Evolutionary conservation across 2,329 filamentous ascomycete genomes (phyloP).

Genomic region (Nakataea oryzae): DNA sequence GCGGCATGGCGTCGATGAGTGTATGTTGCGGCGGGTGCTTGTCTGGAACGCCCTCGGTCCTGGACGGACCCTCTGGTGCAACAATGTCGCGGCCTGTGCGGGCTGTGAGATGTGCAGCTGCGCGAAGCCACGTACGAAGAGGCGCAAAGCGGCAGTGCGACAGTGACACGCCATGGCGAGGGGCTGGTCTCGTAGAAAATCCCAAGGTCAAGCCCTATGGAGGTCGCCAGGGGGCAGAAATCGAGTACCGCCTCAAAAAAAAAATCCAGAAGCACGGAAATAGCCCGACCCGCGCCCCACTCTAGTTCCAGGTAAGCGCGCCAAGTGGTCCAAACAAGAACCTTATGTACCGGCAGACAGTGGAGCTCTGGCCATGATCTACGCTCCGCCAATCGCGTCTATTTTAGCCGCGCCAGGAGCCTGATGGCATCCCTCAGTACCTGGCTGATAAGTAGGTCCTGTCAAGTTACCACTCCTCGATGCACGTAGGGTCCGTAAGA

Average conservation of each 20-base stretch:
- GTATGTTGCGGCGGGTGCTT: background rate
- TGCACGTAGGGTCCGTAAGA: too few species aligned
- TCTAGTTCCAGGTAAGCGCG: background rate
- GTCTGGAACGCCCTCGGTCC: background rate
- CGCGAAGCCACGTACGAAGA: slow-evolving; percentile 1
- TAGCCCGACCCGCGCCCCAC: background rate
- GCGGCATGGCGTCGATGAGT: background rate
- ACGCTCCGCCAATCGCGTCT: too few species aligned
- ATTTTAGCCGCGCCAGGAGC: too few species aligned
- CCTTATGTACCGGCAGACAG: background rate
- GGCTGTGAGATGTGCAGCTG: background rate
- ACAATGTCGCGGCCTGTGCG: background rate
- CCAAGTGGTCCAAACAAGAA: too few species aligned
- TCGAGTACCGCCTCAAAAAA: background rate
- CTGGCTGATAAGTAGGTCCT: too few species aligned
- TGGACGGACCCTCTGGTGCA: background rate
- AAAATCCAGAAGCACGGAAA: background rate
- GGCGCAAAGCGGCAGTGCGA: slow-evolving; percentile 1
- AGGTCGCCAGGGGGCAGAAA: background rate
- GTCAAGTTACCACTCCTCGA: too few species aligned
- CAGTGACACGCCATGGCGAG: slow-evolving; percentile 1
- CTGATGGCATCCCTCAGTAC: too few species aligned
- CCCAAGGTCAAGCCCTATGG: background rate
- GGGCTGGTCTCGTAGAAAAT: background rate
- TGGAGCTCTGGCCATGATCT: background rate